These are phyloP conservation scores for Aurifilum marmelostoma DNA, from an alignment of 2,329 filamentous ascomycete genomes.

Conservation along the genomic window DNA sequence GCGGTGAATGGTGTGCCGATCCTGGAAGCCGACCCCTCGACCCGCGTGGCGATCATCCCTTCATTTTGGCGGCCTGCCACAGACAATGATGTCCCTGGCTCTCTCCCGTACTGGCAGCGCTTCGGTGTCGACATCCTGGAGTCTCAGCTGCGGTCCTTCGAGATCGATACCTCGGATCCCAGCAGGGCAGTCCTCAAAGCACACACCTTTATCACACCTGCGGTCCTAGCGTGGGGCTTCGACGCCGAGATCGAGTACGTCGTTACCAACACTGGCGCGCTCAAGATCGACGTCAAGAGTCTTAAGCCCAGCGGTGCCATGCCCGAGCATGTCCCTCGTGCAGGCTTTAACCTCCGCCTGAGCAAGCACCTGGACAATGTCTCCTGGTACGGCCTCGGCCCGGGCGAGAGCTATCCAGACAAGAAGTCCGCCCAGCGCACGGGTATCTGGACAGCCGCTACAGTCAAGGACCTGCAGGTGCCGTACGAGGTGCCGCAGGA, in stretches of 20 bases:
- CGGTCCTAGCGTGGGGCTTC: conserved; percentile 63
- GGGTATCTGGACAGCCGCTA: conserved; percentile 49
- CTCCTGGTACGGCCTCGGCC: conserved; percentile 65
- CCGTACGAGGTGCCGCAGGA: conserved; percentile 72
- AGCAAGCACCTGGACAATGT: conserved; percentile 50
- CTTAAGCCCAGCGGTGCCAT: conserved; percentile 51
- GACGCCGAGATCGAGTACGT: conserved; percentile 55
- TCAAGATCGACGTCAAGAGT: conserved; percentile 50
- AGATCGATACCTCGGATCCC: conserved; percentile 33
- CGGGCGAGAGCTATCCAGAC: conserved; percentile 67
- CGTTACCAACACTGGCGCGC: conserved; percentile 47
- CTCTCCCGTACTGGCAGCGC: conserved; percentile 61
- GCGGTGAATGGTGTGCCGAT: conserved; percentile 39
- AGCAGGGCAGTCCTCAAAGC: conserved; percentile 45
- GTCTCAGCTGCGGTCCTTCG: conserved; percentile 49
- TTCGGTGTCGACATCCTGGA: conserved; percentile 53
- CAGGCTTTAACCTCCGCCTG: conserved; percentile 62
- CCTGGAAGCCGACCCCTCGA: conserved; percentile 41
- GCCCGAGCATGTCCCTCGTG: conserved; percentile 61
- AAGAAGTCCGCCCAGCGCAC: conserved; percentile 59
- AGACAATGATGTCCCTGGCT: conserved; percentile 63
- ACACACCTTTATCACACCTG: conserved; percentile 57
- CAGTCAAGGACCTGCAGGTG: conserved; percentile 55
- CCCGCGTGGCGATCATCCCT: conserved; percentile 45
- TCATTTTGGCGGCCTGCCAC: conserved; percentile 67